Evolutionary conservation across 805 yeast genomes (phyloP).

Genomic region (Komagataella mondaviorum): DNA sequence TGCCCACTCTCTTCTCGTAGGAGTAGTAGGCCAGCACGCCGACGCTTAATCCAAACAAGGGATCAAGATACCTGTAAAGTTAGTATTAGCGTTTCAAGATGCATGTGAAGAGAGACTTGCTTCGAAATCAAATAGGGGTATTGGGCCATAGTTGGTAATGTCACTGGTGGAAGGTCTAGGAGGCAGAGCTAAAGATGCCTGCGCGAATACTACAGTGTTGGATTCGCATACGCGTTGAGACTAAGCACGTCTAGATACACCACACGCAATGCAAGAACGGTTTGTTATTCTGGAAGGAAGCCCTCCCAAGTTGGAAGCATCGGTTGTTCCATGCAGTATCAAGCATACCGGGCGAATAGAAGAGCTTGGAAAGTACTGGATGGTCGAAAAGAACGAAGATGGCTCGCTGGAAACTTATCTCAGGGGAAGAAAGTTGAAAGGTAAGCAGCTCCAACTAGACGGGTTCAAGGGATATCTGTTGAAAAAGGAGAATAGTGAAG

Average conservation of each 20-base stretch:
- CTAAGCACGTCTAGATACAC: slow-evolving; percentile 8
- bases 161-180: slow-evolving; percentile 4
- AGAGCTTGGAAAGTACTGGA: slow-evolving; percentile 7
- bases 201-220: neutral
- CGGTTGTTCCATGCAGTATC: slow-evolving; percentile 14
- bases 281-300: slow-evolving; percentile 3
- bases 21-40: slow-evolving; percentile 54
- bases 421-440: slow-evolving; percentile 10
- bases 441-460: slow-evolving; percentile 3
- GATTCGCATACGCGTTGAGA: neutral
- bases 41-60: slow-evolving; percentile 45
- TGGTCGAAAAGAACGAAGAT: slow-evolving; percentile 3
- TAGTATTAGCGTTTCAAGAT: slow-evolving; percentile 1
- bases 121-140: slow-evolving; percentile 33
- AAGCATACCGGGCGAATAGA: slow-evolving; percentile 9
- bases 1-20: slow-evolving; percentile 43
- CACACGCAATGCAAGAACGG: slow-evolving; percentile 11
- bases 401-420: slow-evolving; percentile 6
- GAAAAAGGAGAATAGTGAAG: slow-evolving; percentile 3
- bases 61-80: slow-evolving; percentile 37
- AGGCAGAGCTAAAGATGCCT: slow-evolving; percentile 7
- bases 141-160: slow-evolving; percentile 11
- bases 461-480: slow-evolving; percentile 3
- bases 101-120: slow-evolving; percentile 11
- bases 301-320: slow-evolving; percentile 4